phyloP scores from a whole-genome alignment of 2,329 filamentous ascomycete species.

The Stagonosporopsis chrysanthemi region DNA sequence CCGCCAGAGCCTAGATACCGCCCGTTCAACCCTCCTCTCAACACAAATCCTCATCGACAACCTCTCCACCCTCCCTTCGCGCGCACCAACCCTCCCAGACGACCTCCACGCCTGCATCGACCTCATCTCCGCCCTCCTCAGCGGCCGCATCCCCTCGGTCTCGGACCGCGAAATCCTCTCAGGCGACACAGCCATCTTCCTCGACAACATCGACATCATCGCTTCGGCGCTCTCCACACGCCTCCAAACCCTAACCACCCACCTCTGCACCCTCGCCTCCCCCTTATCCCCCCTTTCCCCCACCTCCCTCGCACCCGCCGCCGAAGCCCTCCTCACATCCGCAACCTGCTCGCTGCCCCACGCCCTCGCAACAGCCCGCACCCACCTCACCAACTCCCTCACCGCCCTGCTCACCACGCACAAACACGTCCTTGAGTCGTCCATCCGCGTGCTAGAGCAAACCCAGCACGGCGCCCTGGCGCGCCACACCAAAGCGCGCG shows the following conservation, averaged over 20 bases:
- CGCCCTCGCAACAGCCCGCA: constrained; percentile 38
- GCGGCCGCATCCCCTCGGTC: constrained; percentile 42
- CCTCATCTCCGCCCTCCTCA: constrained; percentile 52
- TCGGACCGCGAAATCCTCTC: constrained; percentile 50
- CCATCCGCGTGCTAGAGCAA: constrained; percentile 56
- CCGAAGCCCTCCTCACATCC: constrained; percentile 17
- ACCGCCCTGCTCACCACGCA: constrained; percentile 48
- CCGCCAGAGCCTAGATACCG: constrained; percentile 48
- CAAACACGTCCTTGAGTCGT: constrained; percentile 46
- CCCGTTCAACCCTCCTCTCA: constrained; percentile 44
- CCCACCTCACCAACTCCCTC: constrained; percentile 45
- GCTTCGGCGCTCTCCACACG: constrained; percentile 45
- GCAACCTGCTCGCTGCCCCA: constrained; percentile 30
- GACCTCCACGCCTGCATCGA: constrained; percentile 55
- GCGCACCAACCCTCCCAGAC: constrained; percentile 47
- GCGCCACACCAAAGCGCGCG: constrained; percentile 51
- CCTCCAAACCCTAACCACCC: constrained; percentile 36
- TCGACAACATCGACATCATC: constrained; percentile 49
- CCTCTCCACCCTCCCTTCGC: constrained; percentile 46
- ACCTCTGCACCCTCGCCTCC: constrained; percentile 45
- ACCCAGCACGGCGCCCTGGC: constrained; percentile 56
- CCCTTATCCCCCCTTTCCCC: constrained; percentile 26
- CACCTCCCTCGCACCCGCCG: constrained; percentile 19
- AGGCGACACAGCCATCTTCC: constrained; percentile 51
- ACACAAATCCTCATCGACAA: constrained; percentile 45